Evolutionary conservation across 805 yeast species (phyloP).

Genomic region (Teunomyces kruisii): DNA sequence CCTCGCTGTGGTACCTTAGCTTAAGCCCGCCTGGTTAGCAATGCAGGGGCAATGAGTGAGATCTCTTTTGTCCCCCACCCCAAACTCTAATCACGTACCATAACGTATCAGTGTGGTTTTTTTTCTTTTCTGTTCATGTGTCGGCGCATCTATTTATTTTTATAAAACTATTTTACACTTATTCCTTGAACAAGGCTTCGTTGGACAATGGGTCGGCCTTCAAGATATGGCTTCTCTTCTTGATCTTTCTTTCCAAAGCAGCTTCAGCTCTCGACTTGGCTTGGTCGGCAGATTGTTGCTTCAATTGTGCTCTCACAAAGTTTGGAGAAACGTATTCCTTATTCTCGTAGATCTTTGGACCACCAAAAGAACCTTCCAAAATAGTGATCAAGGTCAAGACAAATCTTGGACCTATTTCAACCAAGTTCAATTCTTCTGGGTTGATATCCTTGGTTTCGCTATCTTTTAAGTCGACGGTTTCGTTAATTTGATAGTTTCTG

Average conservation of each 20-base stretch:
- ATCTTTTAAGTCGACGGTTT: slow-evolving; percentile 59
- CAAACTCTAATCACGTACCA: neutral
- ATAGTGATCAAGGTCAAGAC: slow-evolving; percentile 90
- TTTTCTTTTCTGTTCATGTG: too few relatives aligned
- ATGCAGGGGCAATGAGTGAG: neutral
- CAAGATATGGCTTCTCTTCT: slow-evolving; percentile 70
- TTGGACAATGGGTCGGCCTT: slow-evolving; percentile 82
- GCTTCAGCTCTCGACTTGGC: slow-evolving; percentile 80
- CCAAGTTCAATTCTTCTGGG: slow-evolving; percentile 65
- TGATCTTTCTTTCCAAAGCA: slow-evolving; percentile 71
- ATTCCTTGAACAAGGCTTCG: slow-evolving; percentile 65
- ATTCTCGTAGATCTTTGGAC: slow-evolving; percentile 96
- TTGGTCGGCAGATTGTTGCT: slow-evolving; percentile 74
- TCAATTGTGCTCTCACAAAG: slow-evolving; percentile 85
- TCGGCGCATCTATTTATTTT: neutral
- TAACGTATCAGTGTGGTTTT: too few relatives aligned
- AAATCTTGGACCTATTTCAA: slow-evolving; percentile 96
- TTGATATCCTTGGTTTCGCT: slow-evolving; percentile 41
- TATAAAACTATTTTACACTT: slow-evolving; percentile 9
- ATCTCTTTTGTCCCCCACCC: too few relatives aligned
- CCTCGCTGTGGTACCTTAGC: too few relatives aligned
- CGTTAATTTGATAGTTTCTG: slow-evolving; percentile 87
- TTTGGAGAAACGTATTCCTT: slow-evolving; percentile 96
- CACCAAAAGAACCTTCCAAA: slow-evolving; percentile 95
- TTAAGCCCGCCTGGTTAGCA: neutral